Conservation (phyloP, 345 rosid species). For the Lenwebbia sp. region DNA sequence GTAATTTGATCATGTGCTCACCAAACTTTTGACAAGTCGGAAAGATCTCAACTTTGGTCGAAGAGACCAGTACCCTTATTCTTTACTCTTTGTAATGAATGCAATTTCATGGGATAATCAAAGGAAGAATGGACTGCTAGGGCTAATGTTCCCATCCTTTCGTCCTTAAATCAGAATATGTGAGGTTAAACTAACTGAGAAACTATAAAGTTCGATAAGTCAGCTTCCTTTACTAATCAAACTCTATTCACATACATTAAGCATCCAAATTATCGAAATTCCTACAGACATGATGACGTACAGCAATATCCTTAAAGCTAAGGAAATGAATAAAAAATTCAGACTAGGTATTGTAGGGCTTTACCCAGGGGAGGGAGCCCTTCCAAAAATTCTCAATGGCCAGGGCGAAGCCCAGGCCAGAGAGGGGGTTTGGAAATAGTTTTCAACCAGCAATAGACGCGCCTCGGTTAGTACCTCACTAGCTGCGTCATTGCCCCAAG, state of each 20-base stretch:
- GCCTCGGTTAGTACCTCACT: conserved; percentile 37
- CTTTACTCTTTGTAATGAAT: background rate
- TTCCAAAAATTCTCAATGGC: conserved; percentile 37
- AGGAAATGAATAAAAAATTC: rapidly evolving
- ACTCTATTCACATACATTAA: too few relatives aligned
- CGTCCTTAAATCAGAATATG: rapidly evolving
- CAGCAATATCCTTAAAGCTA: too few relatives aligned
- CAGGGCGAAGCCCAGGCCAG: conserved; percentile 17
- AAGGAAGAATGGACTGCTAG: background rate
- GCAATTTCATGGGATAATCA: background rate
- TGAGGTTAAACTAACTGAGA: background rate
- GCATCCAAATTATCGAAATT: too few relatives aligned
- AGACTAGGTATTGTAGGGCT: background rate
- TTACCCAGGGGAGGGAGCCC: conserved; percentile 16
- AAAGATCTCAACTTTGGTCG: background rate
- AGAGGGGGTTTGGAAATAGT: conserved; percentile 40
- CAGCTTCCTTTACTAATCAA: too few relatives aligned
- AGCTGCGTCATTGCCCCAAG: conserved; percentile 42
- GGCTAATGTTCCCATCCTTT: background rate
- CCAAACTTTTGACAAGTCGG: background rate
- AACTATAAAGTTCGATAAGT: too few relatives aligned
- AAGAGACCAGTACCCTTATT: background rate
- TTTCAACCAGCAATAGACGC: conserved; percentile 44
- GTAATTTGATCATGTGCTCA: background rate
- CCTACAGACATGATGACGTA: too few relatives aligned